A percentile compares a stretch with the other conserved stretches of the same genome.
These are phyloP conservation scores for Apiospora pterosperma DNA, from an alignment of 2,329 filamentous ascomycete species.

Conservation along the genomic window DNA sequence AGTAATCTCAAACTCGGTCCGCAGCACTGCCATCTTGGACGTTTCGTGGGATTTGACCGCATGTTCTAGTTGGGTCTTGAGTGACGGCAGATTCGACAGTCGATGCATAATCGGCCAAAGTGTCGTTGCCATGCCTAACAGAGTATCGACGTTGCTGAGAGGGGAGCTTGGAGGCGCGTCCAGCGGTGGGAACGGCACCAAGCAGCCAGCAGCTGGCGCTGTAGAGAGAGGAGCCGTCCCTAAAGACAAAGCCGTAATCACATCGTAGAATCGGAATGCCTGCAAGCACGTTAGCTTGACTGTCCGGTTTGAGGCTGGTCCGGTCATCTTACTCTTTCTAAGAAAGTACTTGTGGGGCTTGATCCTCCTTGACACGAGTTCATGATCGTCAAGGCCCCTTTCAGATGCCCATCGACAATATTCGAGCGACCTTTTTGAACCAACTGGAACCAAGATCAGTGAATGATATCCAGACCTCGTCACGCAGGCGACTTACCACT, in stretches of 20 bases:
- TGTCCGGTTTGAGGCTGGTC: neutral
- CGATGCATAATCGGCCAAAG: slow-evolving; percentile 63
- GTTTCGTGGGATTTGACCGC: slow-evolving; percentile 39
- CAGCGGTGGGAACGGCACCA: slow-evolving; percentile 44
- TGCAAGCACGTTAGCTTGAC: slow-evolving; percentile 27
- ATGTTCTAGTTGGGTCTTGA: slow-evolving; percentile 49
- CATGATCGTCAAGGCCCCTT: slow-evolving; percentile 61
- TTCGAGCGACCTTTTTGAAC: slow-evolving; percentile 58
- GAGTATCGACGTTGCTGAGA: slow-evolving; percentile 51
- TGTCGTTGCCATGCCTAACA: slow-evolving; percentile 59
- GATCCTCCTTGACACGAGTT: slow-evolving; percentile 40
- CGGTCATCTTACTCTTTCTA: slow-evolving; percentile 49
- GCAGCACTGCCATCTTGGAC: slow-evolving; percentile 44
- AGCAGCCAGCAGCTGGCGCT: slow-evolving; percentile 42
- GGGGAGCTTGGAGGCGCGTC: slow-evolving; percentile 44
- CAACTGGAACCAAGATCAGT: slow-evolving; percentile 37
- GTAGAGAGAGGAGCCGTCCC: slow-evolving; percentile 54
- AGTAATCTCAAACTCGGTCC: slow-evolving; percentile 47
- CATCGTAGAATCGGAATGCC: slow-evolving; percentile 65
- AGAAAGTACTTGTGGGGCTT: slow-evolving; percentile 52
- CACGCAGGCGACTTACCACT: slow-evolving; percentile 43
- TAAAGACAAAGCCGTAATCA: slow-evolving; percentile 60
- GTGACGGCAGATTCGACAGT: slow-evolving; percentile 50
- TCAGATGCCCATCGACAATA: slow-evolving; percentile 58
- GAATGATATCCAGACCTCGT: slow-evolving; percentile 10